Evolutionary conservation across 306 rosid species (phyloP), one percentile per base, ranked within the genome.

Genomic region (Quercus wislizeni): DNA sequence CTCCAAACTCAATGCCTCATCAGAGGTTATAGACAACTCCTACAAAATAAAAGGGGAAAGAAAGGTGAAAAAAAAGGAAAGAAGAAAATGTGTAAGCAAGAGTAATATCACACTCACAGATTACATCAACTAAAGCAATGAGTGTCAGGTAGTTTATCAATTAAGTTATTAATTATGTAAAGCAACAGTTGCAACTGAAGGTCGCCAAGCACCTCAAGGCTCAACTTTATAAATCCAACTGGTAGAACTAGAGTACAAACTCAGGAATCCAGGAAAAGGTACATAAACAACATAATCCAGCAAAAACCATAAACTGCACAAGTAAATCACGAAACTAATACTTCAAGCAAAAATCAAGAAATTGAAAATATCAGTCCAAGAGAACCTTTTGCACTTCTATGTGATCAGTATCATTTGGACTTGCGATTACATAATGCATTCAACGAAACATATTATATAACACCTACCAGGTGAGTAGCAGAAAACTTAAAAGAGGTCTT

Each of bases 1-100:
- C 82, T 95, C 98, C 79, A 95, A 82, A 91, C 99, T 95, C 88
- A 95, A 86, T 68, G 99, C 99, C 92, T 95, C 98, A 21, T 95
- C 98, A 25, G 99, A 95, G 74, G 99, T 92, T 84, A 95, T 93
- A 76, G 85, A 94, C 81, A 90, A 89, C 86, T 95, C 98, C 99
- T 95, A 79, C 76, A 83, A 46, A 76, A 71, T 69, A 65, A 11
- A 71, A 56, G 55, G 31, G 69, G 20, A 61, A 71, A 76, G 28
- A 35, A 74, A 33, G 54, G 5, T 11, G 54, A 13, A 13, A 49
- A n/a, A 23, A 23, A 23, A 4, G 57, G 35, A 41, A 4, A 7
- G 3, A 64, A 62, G 3, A 68, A 63, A 19, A 69, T 58, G 38
- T 49, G 68, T 11, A 38, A 58, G 69, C 75, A 30, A 76, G 70